These are phyloP conservation scores for Penicillium palitans DNA, from an alignment of 2,329 filamentous ascomycete genomes.

Conservation along the genomic window DNA sequence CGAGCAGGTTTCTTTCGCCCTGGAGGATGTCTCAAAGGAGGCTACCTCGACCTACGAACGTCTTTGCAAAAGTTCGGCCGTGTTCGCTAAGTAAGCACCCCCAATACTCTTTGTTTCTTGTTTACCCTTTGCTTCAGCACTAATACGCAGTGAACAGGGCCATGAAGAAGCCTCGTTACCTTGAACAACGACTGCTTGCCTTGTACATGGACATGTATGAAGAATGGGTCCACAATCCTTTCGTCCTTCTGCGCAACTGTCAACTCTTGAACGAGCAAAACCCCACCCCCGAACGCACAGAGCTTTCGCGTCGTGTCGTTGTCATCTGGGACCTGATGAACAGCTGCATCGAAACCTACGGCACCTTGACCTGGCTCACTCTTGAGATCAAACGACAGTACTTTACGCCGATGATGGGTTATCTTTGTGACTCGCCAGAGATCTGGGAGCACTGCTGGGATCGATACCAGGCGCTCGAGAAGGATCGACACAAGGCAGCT, in stretches of 20 bases:
- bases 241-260: constrained; percentile 21
- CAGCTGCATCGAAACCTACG: constrained; percentile 25
- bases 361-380: constrained; percentile 16
- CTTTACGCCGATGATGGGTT: constrained; percentile 13
- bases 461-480: not conserved
- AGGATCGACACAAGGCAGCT: not conserved
- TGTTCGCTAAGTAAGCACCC: constrained; percentile 24
- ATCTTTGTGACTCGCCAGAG: constrained; percentile 12
- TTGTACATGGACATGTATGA: constrained; percentile 30
- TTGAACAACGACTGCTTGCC: constrained; percentile 25
- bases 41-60: constrained; percentile 8
- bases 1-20: constrained; percentile 4
- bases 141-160: constrained; percentile 14
- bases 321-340: constrained; percentile 22
- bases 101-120: no score
- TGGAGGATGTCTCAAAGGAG: constrained; percentile 13
- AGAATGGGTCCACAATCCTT: constrained; percentile 27
- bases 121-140: not conserved
- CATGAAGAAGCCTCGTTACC: constrained; percentile 20
- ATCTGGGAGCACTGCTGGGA: constrained; percentile 13
- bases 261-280: constrained; percentile 8
- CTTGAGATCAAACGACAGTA: constrained; percentile 17
- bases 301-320: constrained; percentile 19
- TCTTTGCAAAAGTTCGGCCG: constrained; percentile 19
- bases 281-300: not conserved